Percentiles rank a stretch among this genome's conserved stretches.
Conservation (phyloP, 1,284 basidiomycete genomes). For the Ceratobasidium sp. region DNA sequence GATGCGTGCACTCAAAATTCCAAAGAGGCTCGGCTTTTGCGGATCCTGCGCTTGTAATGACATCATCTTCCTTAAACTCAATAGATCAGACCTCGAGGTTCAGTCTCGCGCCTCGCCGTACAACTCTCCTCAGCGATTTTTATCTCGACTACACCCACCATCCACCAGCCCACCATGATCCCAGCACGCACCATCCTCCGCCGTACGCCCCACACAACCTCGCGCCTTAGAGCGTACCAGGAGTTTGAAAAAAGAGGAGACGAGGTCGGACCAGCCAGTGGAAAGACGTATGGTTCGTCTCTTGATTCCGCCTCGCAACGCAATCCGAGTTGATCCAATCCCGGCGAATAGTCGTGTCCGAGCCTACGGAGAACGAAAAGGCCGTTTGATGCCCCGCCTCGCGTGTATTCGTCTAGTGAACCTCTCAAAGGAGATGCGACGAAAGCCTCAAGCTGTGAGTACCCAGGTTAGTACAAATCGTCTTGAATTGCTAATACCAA, state of each 20-base stretch:
- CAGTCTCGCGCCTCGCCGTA: background rate
- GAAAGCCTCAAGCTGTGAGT: conserved; percentile 34
- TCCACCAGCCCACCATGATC: background rate
- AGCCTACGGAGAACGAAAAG: conserved; percentile 31
- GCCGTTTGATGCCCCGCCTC: conserved; percentile 31
- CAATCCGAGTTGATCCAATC: background rate
- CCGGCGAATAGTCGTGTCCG: background rate
- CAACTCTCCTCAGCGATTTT: background rate
- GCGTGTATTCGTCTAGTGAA: conserved; percentile 30
- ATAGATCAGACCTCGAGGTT: background rate
- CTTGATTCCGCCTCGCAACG: background rate
- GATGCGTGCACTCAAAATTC: background rate
- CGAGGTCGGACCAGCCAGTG: conserved; percentile 2
- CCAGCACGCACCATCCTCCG: conserved; percentile 19
- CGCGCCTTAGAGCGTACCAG: conserved; percentile 14
- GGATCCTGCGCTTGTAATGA: background rate
- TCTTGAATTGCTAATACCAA: background rate
- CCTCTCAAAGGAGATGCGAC: conserved; percentile 25
- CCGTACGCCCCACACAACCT: conserved; percentile 6
- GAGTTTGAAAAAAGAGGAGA: conserved; percentile 36
- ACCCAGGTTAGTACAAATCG: background rate
- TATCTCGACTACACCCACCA: background rate
- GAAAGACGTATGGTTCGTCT: conserved; percentile 33
- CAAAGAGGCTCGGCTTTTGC: too few species aligned
- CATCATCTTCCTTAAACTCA: conserved; percentile 18